Conservation (phyloP, 176 grass and related monocot genomes). For the Juncus effusus region DNA sequence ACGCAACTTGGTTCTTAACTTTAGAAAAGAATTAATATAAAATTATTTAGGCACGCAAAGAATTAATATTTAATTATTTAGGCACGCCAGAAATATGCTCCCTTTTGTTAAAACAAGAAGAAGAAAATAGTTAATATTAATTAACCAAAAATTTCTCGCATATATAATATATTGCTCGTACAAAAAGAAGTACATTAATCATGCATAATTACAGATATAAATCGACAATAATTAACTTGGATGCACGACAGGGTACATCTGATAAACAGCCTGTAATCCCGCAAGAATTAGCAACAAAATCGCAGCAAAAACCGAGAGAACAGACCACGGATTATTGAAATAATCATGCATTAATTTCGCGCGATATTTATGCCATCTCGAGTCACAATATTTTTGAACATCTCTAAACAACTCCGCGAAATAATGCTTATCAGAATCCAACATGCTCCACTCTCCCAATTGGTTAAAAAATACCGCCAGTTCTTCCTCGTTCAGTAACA, state of each 20-base stretch:
- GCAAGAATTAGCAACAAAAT: constrained; percentile 7
- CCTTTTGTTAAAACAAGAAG: too few species aligned
- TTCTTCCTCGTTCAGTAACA: constrained; percentile 27
- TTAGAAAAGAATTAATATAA: too few species aligned
- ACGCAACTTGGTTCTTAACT: too few species aligned
- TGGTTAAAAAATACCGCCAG: constrained; percentile 21
- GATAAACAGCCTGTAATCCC: constrained; percentile 18
- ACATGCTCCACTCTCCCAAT: constrained; percentile 2
- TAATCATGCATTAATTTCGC: constrained; percentile 25
- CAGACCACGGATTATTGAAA: constrained; percentile 27
- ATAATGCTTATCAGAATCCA: constrained; percentile 12
- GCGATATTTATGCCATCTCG: not conserved
- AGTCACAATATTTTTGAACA: constrained; percentile 19
- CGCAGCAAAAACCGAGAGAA: constrained; percentile 18
- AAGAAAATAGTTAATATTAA: too few species aligned
- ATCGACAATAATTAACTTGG: too few species aligned
- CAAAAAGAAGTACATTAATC: too few species aligned
- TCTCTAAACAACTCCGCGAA: constrained; percentile 14
- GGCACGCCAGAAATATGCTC: too few species aligned
- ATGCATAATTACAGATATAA: too few species aligned
- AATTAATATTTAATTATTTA: too few species aligned
- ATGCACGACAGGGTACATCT: not conserved
- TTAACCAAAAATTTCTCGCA: too few species aligned
- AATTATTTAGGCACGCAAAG: too few species aligned
- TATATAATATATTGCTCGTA: too few species aligned